Conservation (phyloP, 2,329 filamentous ascomycete species). For the Parastagonospora avenae region DNA sequence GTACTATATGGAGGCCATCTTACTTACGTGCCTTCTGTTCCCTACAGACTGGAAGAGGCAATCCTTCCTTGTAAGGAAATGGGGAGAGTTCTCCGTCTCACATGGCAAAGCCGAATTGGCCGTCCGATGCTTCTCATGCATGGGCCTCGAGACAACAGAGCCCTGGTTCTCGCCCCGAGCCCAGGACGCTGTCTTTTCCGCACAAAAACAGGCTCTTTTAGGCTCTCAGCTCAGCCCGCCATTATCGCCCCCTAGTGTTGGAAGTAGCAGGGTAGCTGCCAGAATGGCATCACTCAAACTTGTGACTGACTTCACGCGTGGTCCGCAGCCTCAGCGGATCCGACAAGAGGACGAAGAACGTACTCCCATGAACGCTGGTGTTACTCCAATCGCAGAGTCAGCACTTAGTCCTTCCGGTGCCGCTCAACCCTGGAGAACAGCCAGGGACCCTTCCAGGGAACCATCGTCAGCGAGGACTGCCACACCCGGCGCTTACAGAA, state of each 20-base stretch:
- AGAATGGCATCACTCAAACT: constrained; percentile 87
- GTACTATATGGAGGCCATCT: constrained; percentile 88
- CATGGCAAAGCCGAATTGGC: constrained; percentile 88
- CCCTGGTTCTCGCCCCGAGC: constrained; percentile 88
- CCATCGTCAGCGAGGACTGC: constrained; percentile 56
- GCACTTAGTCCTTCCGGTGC: constrained; percentile 68
- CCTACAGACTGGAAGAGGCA: constrained; percentile 91
- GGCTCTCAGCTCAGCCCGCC: constrained; percentile 68
- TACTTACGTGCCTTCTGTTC: constrained; percentile 82
- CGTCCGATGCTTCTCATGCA: constrained; percentile 91
- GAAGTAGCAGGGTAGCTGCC: constrained; percentile 62
- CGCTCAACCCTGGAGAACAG: constrained; percentile 45
- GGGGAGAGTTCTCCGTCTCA: constrained; percentile 90
- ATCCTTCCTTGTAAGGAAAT: constrained; percentile 85
- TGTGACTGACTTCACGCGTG: constrained; percentile 79
- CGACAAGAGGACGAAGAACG: constrained; percentile 67
- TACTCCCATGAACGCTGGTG: constrained; percentile 79
- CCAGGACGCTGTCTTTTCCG: constrained; percentile 61
- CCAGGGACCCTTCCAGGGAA: constrained; percentile 45
- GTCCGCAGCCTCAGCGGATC: constrained; percentile 60
- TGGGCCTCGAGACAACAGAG: constrained; percentile 80
- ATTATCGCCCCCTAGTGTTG: constrained; percentile 71
- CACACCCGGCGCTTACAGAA: constrained; percentile 68
- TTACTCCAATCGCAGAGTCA: constrained; percentile 80
- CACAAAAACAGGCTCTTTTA: constrained; percentile 59